Evolutionary conservation across 192 early-diverging fungal genomes (phyloP), one percentile per base, ranked within the genome.

Genomic region (Gamsiella multidivaricata): DNA sequence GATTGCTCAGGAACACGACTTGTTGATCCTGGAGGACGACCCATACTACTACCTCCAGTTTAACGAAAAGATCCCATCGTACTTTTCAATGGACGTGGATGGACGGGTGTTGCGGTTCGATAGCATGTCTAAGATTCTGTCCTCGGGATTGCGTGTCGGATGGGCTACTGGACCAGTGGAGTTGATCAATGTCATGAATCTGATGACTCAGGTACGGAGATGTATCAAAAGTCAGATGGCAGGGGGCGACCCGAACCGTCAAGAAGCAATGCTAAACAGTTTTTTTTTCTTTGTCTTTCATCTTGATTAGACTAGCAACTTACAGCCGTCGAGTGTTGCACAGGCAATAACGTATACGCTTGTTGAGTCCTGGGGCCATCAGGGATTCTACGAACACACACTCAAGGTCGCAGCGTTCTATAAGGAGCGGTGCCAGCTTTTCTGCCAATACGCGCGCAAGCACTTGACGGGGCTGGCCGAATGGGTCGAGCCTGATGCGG

Each of bases 11-110:
- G 84, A 89, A 64, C 91, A 93, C 75, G 82, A 94, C 50, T 61
- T 98, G 50, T 80, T 98, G 18, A 93, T 98, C 31, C 79, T 97
- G 28, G 97, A 98, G 74, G 97, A 98, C 66, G 97, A 97, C 75
- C 96, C 97, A 18, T 98, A 98, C 73, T 97, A 94, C 65, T 97
- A 94, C 55, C 78, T 98, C 33, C 96, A 97, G 81, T 88, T 89
- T 55, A 80, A 79, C 28, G 61, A 66, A 0, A 71, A 74, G 49
- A 64, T 88, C 15, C 89, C 91, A 2, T 94, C 92, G 2, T 93
- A 97, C 71, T 84, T 96, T n/a, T 96, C 94, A 17, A 83, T 98
- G 66, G 96, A 97, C 82, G 83, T 70, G 9, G 95, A 98, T 69
- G 91, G 89, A 2, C 89, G 97, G 10, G 94, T 98, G 0, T 84